These are phyloP conservation scores for Brassica incana DNA, from an alignment of 345 rosid species.

Conservation along the genomic window DNA sequence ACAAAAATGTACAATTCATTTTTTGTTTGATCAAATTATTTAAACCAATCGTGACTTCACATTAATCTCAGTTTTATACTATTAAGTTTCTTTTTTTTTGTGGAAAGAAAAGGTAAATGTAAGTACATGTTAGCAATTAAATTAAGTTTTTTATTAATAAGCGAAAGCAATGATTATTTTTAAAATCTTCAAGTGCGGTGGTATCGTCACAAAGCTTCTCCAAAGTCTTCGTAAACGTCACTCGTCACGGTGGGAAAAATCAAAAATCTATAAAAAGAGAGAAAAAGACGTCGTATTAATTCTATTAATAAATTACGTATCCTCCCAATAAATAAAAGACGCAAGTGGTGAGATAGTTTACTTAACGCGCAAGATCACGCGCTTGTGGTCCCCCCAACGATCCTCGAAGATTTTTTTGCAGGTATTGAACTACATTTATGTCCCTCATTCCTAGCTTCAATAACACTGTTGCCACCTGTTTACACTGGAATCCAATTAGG, in stretches of 20 bases:
- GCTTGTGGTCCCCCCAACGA: constrained; percentile 22
- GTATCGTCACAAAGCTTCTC: constrained; percentile 13
- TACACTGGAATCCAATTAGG: not conserved
- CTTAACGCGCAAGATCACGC: constrained; percentile 30
- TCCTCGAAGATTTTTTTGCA: constrained; percentile 29
- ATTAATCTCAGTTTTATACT: not conserved
- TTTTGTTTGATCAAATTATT: not conserved
- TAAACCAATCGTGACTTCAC: not conserved
- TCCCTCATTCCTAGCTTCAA: not conserved
- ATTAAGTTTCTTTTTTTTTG: not conserved
- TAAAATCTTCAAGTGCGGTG: not conserved
- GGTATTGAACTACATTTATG: not conserved
- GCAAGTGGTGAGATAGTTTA: constrained; percentile 22
- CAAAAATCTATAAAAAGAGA: constrained; percentile 18
- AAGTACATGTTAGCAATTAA: not conserved
- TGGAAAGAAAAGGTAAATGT: not conserved
- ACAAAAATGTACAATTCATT: not conserved
- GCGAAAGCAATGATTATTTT: not conserved
- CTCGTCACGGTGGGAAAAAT: constrained; percentile 9
- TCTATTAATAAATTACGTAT: constrained; percentile 27
- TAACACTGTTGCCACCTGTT: constrained; percentile 11
- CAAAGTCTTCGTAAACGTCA: constrained; percentile 29
- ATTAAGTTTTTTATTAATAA: not conserved
- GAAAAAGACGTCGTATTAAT: constrained; percentile 37
- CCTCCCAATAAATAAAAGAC: constrained; percentile 36